Evolutionary conservation across 225 moss, liverwort and hornwort genomes (phyloP).

Genomic region (Bryoerythrophyllum caledonicum): DNA sequence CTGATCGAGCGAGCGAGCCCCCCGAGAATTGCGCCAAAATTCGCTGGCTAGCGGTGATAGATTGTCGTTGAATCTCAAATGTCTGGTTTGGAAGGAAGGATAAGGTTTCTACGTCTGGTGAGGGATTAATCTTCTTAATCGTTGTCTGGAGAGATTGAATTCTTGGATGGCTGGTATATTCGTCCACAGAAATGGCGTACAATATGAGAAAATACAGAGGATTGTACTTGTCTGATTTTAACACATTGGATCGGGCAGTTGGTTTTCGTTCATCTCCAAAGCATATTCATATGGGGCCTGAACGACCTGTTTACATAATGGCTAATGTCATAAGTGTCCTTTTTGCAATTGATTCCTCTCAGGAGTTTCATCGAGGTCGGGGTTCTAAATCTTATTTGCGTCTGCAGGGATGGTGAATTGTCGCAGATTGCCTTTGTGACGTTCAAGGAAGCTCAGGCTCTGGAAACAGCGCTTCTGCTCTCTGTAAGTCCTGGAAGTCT

Average conservation of each 20-base stretch:
- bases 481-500: slow-evolving; percentile 58
- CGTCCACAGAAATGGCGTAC: too few relatives aligned
- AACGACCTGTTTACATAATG: not conserved
- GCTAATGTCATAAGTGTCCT: not conserved
- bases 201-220: slow-evolving; percentile 6
- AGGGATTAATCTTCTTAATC: not conserved
- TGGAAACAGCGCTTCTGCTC: slow-evolving; percentile 90
- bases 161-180: too few relatives aligned
- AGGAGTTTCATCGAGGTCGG: not conserved
- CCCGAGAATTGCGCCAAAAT: too few relatives aligned
- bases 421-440: slow-evolving; percentile 93
- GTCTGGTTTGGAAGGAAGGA: not conserved
- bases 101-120: not conserved
- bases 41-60: not conserved
- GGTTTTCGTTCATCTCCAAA: not conserved
- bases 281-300: not conserved
- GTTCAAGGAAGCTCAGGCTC: slow-evolving; percentile 81
- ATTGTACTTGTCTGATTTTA: not conserved
- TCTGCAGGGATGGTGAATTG: slow-evolving; percentile 73
- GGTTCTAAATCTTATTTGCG: slow-evolving; percentile 9
- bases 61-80: not conserved
- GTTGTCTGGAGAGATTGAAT: too few relatives aligned
- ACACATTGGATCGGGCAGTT: not conserved
- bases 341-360: not conserved
- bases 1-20: not conserved